Evolutionary conservation across 2,329 filamentous ascomycete species (phyloP), one percentile per base, ranked within the genome.

Genomic region (Metarhizium rileyi): DNA sequence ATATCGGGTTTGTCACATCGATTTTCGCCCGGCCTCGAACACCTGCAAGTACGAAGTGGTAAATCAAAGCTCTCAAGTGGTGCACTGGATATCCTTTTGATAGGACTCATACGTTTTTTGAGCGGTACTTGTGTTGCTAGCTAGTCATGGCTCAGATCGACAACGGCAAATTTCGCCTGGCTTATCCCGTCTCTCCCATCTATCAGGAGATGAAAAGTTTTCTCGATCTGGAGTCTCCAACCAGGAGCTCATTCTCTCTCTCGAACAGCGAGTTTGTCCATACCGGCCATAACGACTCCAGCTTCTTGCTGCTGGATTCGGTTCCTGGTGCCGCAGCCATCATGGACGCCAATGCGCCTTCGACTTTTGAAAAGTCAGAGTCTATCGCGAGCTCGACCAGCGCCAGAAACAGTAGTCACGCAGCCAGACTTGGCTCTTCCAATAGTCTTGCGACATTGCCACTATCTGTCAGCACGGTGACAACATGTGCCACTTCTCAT

Each of bases 401-500:
- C 28, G 23, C 25, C 8, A 20, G 41, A 41, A 40, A 50, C 10
- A 50, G 38, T 25, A 42, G 22, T 20, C 51, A 50, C 28, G 51
- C 40, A 18, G 50, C 30, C 9, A 38, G 44, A 42, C 41, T 45
- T 23, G 28, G n/a, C 46, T 49, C 36, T 35, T 49, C 47, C 44
- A 36, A 27, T 33, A 50, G 41, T 42, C 40, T 44, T 49, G 46
- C 27, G 46, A 47, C 36, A 38, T 50, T 49, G n/a, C 54, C 44
- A 49, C 55, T 36, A 47, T 52, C 30, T 53, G 53, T 26, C 48
- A 55, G 46, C 48, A 55, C 48, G 53, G 56, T 46, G 55, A 58
- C 40, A 52, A 57, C 43, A 52, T 62, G 27, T 54, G 54, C 48
- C 52, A 57, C 27, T 50, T 62, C 49, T 53, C 51, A 27, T 44